These are phyloP conservation scores for Plenodomus biglobosus DNA, from an alignment of 2,329 filamentous ascomycete genomes.

Conservation along the genomic window DNA sequence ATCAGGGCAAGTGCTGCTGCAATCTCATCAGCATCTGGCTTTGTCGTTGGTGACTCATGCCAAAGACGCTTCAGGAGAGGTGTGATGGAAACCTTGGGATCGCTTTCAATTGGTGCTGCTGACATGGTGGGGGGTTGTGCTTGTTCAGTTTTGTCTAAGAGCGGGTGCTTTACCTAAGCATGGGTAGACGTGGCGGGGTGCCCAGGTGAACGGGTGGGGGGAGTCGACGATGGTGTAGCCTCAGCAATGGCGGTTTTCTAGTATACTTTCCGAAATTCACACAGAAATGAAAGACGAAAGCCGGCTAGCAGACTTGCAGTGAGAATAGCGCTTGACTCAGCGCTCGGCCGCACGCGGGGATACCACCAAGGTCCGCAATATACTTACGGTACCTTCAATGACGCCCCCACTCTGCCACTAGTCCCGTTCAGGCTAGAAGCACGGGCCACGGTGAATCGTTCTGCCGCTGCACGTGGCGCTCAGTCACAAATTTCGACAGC, in stretches of 20 bases:
- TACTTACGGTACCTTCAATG: constrained; percentile 12
- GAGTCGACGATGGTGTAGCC: background rate
- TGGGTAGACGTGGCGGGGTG: constrained; percentile 10
- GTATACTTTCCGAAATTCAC: background rate
- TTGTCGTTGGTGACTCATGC: constrained; percentile 53
- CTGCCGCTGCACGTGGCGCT: constrained; percentile 8
- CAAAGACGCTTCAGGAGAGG: constrained; percentile 73
- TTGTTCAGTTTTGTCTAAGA: constrained; percentile 6
- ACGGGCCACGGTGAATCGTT: constrained; percentile 14
- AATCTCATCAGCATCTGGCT: constrained; percentile 72
- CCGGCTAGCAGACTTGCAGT: background rate
- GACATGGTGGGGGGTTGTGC: constrained; percentile 27
- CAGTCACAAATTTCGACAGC: constrained; percentile 26
- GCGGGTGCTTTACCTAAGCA: constrained; percentile 10
- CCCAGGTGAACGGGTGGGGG: background rate
- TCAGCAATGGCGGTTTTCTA: background rate
- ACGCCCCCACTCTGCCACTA: constrained; percentile 12
- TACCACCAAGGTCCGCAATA: constrained; percentile 18
- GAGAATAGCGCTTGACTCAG: background rate
- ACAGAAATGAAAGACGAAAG: background rate
- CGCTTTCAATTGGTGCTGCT: constrained; percentile 21
- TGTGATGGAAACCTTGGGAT: constrained; percentile 59
- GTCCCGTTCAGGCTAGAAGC: constrained; percentile 18
- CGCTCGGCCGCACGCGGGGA: constrained; percentile 1
- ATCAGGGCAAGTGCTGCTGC: constrained; percentile 87